Conservation (phyloP, 139 green algal species). For the Astrephomene gubernaculifera region DNA sequence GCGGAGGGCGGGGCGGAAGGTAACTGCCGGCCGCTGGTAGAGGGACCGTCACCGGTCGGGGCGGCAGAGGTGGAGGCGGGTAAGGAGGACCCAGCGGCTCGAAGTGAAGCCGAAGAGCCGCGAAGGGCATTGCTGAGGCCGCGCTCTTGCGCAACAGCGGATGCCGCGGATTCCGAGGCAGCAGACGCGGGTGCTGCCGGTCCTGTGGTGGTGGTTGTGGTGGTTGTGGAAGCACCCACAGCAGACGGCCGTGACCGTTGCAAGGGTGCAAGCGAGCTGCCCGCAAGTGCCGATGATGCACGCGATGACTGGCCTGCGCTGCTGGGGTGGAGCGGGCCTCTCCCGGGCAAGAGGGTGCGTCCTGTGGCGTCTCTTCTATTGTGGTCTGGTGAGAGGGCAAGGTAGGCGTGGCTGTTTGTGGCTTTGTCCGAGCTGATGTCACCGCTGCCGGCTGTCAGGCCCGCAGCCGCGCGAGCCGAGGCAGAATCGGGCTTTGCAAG, state of each 20-base stretch:
- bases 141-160: not conserved
- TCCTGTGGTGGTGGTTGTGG: not conserved
- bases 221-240: not conserved
- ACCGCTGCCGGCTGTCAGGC: no score
- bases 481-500: no score
- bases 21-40: not conserved
- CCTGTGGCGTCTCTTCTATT: not conserved
- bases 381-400: constrained; percentile 6
- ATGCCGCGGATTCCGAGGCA: not conserved
- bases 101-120: not conserved
- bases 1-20: not conserved
- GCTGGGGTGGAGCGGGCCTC: not conserved
- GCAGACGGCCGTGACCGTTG: not conserved
- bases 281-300: not conserved
- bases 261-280: not conserved
- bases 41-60: not conserved
- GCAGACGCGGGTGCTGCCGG: no score
- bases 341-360: not conserved
- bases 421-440: constrained; percentile 41
- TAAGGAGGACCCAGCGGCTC: not conserved
- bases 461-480: no score
- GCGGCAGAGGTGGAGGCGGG: not conserved
- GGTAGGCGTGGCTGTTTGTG: constrained; percentile 10
- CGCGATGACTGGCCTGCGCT: constrained; percentile 25
- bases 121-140: not conserved